These are phyloP conservation scores for Aphanomyces stellatus DNA, from an alignment of 352 stramenopile species.

Conservation along the genomic window DNA sequence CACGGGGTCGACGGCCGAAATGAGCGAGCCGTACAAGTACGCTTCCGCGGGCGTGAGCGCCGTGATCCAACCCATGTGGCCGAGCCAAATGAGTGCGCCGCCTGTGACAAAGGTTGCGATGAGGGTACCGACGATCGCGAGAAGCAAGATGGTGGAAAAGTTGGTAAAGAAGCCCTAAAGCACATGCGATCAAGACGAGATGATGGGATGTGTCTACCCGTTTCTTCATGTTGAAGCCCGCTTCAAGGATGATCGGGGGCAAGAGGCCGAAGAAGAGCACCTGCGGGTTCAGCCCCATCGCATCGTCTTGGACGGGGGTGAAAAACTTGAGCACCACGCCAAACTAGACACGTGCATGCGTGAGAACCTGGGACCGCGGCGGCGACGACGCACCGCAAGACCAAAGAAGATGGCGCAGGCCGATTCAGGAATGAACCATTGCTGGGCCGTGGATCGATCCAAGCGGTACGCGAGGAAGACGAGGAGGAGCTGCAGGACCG, in stretches of 20 bases:
- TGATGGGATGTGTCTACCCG: no score
- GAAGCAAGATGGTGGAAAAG: conserved; percentile 77
- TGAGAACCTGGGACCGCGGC: neutral
- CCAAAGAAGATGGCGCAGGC: conserved; percentile 77
- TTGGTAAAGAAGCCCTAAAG: conserved; percentile 84
- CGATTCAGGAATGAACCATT: conserved; percentile 71
- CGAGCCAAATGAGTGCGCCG: conserved; percentile 62
- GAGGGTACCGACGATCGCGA: conserved; percentile 71
- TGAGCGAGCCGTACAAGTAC: conserved; percentile 88
- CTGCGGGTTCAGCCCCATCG: conserved; percentile 64
- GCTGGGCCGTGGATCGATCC: conserved; percentile 39
- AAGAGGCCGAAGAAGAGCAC: conserved; percentile 78
- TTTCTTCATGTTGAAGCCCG: conserved; percentile 85
- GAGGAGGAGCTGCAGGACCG: conserved; percentile 68
- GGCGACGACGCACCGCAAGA: conserved; percentile 7
- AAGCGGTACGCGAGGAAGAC: conserved; percentile 76
- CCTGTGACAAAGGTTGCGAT: conserved; percentile 75
- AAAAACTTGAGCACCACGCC: conserved; percentile 64
- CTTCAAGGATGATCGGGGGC: conserved; percentile 79
- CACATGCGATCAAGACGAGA: neutral
- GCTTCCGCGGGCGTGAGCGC: conserved; percentile 80
- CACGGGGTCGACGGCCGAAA: conserved; percentile 91
- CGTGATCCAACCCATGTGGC: conserved; percentile 62
- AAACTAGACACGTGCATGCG: conserved; percentile 35
- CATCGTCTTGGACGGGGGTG: conserved; percentile 53